These are phyloP conservation scores for Aphanocladium album DNA, from an alignment of 2,329 filamentous ascomycete genomes.

Conservation along the genomic window DNA sequence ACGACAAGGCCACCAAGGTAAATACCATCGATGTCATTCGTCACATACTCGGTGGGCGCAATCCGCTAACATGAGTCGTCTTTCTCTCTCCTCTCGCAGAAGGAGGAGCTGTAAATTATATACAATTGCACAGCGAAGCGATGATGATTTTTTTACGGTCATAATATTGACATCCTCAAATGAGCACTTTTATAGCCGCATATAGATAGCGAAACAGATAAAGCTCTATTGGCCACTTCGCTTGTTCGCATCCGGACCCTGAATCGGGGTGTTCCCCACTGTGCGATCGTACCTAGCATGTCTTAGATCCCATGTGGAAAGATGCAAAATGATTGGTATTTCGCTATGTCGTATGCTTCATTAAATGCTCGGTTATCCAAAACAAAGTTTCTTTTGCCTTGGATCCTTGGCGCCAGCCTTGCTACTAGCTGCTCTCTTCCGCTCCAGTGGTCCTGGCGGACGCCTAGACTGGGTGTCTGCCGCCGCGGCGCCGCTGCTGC, in stretches of 20 bases:
- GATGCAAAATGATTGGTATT: neutral
- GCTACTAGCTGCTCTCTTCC: conserved; percentile 30
- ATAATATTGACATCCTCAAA: neutral
- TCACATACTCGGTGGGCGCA: neutral
- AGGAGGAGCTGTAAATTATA: conserved; percentile 11
- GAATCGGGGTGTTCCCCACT: neutral
- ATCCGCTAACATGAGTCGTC: conserved; percentile 6
- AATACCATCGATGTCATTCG: conserved; percentile 6
- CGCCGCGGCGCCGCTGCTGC: neutral
- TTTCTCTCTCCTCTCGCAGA: neutral
- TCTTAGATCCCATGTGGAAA: neutral
- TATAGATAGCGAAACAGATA: neutral
- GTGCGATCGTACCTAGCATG: neutral
- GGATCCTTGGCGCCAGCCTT: conserved; percentile 34
- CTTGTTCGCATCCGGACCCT: neutral
- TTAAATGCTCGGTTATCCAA: conserved; percentile 31
- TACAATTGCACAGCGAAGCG: conserved; percentile 2
- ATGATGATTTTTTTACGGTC: neutral
- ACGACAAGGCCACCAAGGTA: conserved; percentile 5
- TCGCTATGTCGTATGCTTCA: neutral
- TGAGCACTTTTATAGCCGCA: neutral
- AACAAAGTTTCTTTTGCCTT: conserved; percentile 49
- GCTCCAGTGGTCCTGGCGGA: conserved; percentile 22
- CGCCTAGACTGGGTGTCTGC: neutral
- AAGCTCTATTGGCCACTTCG: neutral